A percentile compares a stretch with the other conserved stretches of the same genome.
Conservation (phyloP, 148 eudicot species). For the Beta vulgaris region DNA sequence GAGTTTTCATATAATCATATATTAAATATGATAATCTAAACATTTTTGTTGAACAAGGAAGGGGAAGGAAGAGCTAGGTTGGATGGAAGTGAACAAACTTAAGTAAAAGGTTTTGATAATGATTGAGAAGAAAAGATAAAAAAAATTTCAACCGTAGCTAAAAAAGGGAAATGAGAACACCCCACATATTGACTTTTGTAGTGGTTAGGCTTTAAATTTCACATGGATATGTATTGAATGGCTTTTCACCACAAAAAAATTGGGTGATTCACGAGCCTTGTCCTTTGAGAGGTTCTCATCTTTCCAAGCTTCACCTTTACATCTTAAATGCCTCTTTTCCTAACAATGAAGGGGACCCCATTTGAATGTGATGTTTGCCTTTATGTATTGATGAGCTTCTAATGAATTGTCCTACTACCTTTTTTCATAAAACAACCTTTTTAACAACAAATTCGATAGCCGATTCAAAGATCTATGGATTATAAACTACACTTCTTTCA, state of each 20-base stretch:
- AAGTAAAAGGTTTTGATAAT: not conserved
- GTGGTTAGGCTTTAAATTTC: slow-evolving; percentile 19
- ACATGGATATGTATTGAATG: slow-evolving; percentile 20
- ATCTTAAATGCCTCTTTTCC: slow-evolving; percentile 14
- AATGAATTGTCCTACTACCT: not conserved
- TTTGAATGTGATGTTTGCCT: slow-evolving; percentile 25
- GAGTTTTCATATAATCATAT: not conserved
- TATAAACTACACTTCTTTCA: no score
- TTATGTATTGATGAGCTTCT: slow-evolving; percentile 17
- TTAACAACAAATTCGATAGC: no score
- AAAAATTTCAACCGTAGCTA: no score
- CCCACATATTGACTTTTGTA: slow-evolving; percentile 24
- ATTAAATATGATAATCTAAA: not conserved
- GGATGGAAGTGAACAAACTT: not conserved
- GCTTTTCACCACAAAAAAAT: slow-evolving; percentile 7
- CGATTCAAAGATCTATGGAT: no score
- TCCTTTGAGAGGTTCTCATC: slow-evolving; percentile 19
- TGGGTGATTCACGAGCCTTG: slow-evolving; percentile 31
- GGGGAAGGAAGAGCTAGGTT: not conserved
- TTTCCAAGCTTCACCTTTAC: slow-evolving; percentile 24
- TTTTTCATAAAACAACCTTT: not conserved
- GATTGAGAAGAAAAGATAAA: not conserved
- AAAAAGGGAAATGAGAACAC: slow-evolving; percentile 8
- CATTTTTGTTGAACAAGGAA: not conserved
- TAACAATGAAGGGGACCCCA: not conserved